These are phyloP conservation scores for Globisporangium viniferum DNA, from an alignment of 352 stramenopile genomes.

Conservation along the genomic window DNA sequence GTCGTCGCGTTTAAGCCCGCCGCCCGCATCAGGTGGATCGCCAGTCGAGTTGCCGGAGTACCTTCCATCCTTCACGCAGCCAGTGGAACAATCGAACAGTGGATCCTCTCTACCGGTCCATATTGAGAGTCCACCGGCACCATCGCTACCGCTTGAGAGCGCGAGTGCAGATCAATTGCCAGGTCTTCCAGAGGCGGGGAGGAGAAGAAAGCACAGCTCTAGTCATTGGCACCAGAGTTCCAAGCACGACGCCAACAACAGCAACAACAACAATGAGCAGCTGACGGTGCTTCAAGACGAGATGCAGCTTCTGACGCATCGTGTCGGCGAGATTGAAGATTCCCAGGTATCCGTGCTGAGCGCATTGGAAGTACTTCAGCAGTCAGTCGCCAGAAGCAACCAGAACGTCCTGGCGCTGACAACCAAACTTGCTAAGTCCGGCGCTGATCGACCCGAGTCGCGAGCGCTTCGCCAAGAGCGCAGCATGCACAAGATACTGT, in stretches of 20 bases:
- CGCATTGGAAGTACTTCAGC: not conserved
- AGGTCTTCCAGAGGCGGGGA: not conserved
- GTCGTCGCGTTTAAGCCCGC: too few relatives aligned
- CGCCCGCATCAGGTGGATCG: not conserved
- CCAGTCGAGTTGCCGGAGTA: not conserved
- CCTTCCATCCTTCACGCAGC: not conserved
- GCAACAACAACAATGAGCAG: not conserved
- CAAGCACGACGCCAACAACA: not conserved
- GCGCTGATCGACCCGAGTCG: not conserved
- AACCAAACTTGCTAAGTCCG: not conserved
- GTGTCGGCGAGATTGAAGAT: not conserved
- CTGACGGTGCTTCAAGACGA: not conserved
- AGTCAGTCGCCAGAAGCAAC: not conserved
- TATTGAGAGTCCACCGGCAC: not conserved
- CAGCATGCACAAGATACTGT: slow-evolving; percentile 1
- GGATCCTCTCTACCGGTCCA: not conserved
- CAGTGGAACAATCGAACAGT: not conserved
- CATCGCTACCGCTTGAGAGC: not conserved
- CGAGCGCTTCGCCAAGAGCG: not conserved
- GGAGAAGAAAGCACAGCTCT: not conserved
- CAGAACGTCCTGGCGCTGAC: not conserved
- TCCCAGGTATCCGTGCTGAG: not conserved
- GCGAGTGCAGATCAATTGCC: not conserved
- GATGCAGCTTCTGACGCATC: not conserved
- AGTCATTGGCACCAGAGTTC: not conserved